These are phyloP conservation scores for Medicago lupulina DNA, from an alignment of 306 rosid genomes.

Conservation along the genomic window DNA sequence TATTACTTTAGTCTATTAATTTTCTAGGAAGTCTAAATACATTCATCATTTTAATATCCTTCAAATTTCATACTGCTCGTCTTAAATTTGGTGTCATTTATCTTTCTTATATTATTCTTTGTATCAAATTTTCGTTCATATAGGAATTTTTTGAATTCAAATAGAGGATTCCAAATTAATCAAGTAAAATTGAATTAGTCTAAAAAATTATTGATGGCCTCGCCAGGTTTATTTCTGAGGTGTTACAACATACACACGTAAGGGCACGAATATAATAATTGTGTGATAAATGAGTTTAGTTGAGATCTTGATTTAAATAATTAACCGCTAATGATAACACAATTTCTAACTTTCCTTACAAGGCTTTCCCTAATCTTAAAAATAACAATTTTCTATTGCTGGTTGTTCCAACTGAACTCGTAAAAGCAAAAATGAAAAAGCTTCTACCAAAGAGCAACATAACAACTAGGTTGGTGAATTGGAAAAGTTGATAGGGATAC, in stretches of 20 bases:
- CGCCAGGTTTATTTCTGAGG: neutral
- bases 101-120: too few relatives aligned
- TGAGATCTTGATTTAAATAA: neutral
- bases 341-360: neutral
- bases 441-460: constrained; percentile 12
- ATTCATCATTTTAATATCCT: too few relatives aligned
- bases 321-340: neutral
- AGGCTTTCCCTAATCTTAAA: neutral
- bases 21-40: too few relatives aligned
- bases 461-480: constrained; percentile 40
- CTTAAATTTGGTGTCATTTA: too few relatives aligned
- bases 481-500: constrained; percentile 41
- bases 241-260: neutral
- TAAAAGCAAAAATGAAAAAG: neutral
- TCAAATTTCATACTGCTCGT: too few relatives aligned
- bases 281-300: neutral
- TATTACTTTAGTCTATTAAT: too few relatives aligned
- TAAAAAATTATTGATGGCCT: neutral
- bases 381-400: neutral
- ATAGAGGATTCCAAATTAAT: neutral
- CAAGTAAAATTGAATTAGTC: neutral
- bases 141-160: too few relatives aligned
- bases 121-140: too few relatives aligned
- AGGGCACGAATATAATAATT: neutral
- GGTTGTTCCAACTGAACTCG: constrained; percentile 3